These are phyloP conservation scores for Backusella macrospora DNA, from an alignment of 192 early-diverging fungal genomes.

Conservation along the genomic window DNA sequence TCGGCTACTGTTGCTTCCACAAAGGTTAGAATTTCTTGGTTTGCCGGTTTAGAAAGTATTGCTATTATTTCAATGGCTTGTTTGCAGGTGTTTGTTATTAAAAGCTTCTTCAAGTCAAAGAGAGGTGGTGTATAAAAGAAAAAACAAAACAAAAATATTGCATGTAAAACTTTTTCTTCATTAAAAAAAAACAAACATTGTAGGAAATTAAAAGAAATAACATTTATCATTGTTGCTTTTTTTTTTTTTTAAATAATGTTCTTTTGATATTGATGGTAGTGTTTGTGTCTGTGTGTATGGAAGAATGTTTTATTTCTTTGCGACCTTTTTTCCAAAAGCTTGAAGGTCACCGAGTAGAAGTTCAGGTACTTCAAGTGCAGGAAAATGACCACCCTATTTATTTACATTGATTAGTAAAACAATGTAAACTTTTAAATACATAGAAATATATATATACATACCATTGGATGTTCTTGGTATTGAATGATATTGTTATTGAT, in stretches of 20 bases:
- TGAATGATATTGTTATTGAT: not conserved
- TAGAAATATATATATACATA: not conserved
- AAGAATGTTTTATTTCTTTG: not conserved
- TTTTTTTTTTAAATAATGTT: not conserved
- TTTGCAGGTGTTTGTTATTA: slow-evolving; percentile 92
- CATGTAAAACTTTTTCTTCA: not conserved
- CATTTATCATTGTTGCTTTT: not conserved
- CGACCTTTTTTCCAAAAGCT: slow-evolving; percentile 15
- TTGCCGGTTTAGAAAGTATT: slow-evolving; percentile 76
- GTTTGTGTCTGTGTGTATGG: not conserved
- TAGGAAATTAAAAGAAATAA: not conserved
- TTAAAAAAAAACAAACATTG: not conserved
- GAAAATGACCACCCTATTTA: slow-evolving; percentile 62
- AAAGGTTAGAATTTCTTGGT: slow-evolving; percentile 90
- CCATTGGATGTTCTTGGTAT: not conserved
- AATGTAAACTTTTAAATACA: too few relatives aligned
- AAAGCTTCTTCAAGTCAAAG: slow-evolving; percentile 86
- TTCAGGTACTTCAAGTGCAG: slow-evolving; percentile 59
- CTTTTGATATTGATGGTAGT: not conserved
- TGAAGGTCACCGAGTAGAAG: slow-evolving; percentile 54
- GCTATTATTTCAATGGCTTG: slow-evolving; percentile 83
- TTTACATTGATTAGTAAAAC: too few relatives aligned
- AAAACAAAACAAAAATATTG: not conserved
- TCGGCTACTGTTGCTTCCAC: slow-evolving; percentile 88
- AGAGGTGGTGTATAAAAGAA: slow-evolving; percentile 50